Evolutionary conservation across 2,329 filamentous ascomycete species (phyloP).

Genomic region (Monosporascus cannonballus): DNA sequence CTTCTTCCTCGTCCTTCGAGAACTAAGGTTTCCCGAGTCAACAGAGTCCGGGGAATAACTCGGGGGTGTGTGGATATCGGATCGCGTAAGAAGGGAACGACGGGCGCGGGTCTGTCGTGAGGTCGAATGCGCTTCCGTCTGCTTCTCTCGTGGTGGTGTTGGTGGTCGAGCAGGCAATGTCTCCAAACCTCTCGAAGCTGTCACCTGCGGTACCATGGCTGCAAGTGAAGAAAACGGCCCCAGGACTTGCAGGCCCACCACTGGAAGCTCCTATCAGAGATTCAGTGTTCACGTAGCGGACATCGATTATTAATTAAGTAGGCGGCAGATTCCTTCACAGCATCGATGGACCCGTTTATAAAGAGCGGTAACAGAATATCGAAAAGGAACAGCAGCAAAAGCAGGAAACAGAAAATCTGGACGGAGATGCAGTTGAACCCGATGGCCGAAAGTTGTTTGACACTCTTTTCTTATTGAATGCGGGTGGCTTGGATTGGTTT

Average conservation of each 20-base stretch:
- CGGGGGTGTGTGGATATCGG: slow-evolving; percentile 47
- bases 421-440: neutral
- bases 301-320: slow-evolving; percentile 3
- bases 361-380: neutral
- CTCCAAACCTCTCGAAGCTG: slow-evolving; percentile 39
- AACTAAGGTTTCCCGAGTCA: slow-evolving; percentile 36
- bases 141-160: slow-evolving; percentile 58
- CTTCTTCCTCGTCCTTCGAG: slow-evolving; percentile 42
- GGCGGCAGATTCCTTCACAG: too few species aligned
- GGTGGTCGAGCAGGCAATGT: slow-evolving; percentile 54
- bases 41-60: slow-evolving; percentile 39
- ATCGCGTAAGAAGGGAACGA: slow-evolving; percentile 32
- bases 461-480: too few species aligned
- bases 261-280: slow-evolving; percentile 8
- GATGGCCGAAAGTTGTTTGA: too few species aligned
- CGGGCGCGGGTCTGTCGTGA: slow-evolving; percentile 29
- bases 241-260: slow-evolving; percentile 20
- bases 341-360: neutral
- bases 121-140: slow-evolving; percentile 29
- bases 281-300: slow-evolving; percentile 13
- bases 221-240: slow-evolving; percentile 13
- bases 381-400: neutral
- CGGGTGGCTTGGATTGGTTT: too few species aligned
- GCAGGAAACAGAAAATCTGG: neutral
- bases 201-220: slow-evolving; percentile 34